Evolutionary conservation across 2,329 filamentous ascomycete species (phyloP), one percentile per base, ranked within the genome.

Genomic region (Talaromyces sp.): DNA sequence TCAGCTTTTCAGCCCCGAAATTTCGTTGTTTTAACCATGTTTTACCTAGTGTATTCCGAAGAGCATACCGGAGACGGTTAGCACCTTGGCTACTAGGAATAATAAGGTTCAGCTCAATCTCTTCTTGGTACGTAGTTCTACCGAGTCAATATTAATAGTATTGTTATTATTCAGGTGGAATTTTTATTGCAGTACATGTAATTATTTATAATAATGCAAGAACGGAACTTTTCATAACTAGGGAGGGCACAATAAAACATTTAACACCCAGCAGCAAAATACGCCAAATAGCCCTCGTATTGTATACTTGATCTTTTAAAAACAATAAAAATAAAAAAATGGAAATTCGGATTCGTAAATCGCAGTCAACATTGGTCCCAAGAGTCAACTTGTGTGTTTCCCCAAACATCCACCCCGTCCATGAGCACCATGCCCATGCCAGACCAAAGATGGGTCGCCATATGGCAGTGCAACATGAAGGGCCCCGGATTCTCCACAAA

Each of bases 391-490:
- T 69, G 67, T 40, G 71, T 62, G 6, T 65, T 61, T 5, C 70
- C 72, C 72, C 72, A 77, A 14, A 67, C 63, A 65, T 77, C 75
- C 23, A 76, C 64, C 0, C 72, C 75, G 53, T 78, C 75, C n/a
- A 78, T 63, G n/a, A 86, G 78, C 1, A 81, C 79, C 70, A 85
- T 70, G 31, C 75, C 75, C 84, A 86, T 87, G 1, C 84, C 84
- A 2, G 83, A 83, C 31, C 75, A 70, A 61, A 84, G 71, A 63
- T 86, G 84, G 31, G 79, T 79, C 67, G 80, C 76, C 34, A 85
- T 81, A 68, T 86, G 84, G 63, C 84, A 86, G 65, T 86, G 84
- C 4, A 86, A 66, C 30, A 85, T 65, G 78, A 82, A 86, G 0
- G 82, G 76, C 0, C 83, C 83, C 3, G 84, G 82, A 62, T 83